Evolutionary conservation across 179 eudicot genomes (phyloP), one percentile per base, ranked within the genome.

Genomic region (Corrigiola litoralis): DNA sequence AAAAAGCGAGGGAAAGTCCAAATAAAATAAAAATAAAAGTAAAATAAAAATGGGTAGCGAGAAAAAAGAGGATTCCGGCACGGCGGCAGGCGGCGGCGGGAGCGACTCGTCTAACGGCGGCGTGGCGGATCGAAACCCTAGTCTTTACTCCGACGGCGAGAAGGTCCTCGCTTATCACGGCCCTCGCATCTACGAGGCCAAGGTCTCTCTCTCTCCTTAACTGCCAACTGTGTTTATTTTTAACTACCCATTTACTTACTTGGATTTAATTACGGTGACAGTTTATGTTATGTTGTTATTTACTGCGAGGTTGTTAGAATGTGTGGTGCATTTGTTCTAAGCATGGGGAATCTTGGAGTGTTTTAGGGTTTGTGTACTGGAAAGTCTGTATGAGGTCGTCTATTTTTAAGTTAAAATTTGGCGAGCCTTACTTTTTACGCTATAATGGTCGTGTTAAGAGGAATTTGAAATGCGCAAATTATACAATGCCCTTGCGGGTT

Each of bases 131-230:
- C 61, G 82, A 31, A 63, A 64, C 17, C 58, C 89, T 4, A 55
- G 72, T 47, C 51, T 82, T 24, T 92, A 79, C 79, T 34, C 79
- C 50, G 95, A 82, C 65, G 95, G 90, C 50, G 98, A 92, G 64
- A 89, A 82, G 61, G 96, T 89, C 14, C 95, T 92, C 44, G 98
- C 98, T 33, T 92, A 87, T 66, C 98, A 89, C 53, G 98, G 96
- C 46, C 96, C 98, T 70, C 89, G 95, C 68, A 87, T 92, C 72
- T 92, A 89, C 72, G 95, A 89, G 80, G 96, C 98, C 79, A 92
- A 89, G 92, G 98, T 74, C 75, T 50, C 50, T 75, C 65, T 71
- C 58, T 51, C 55, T 47, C 47, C 63, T 27, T 29, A 12, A 11
- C 33, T 13, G 8, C 25, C 31, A 12, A 11, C 33, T 13, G 8